These are phyloP conservation scores for Calonectria pauciramosa DNA, from an alignment of 2,329 filamentous ascomycete genomes.

Conservation along the genomic window DNA sequence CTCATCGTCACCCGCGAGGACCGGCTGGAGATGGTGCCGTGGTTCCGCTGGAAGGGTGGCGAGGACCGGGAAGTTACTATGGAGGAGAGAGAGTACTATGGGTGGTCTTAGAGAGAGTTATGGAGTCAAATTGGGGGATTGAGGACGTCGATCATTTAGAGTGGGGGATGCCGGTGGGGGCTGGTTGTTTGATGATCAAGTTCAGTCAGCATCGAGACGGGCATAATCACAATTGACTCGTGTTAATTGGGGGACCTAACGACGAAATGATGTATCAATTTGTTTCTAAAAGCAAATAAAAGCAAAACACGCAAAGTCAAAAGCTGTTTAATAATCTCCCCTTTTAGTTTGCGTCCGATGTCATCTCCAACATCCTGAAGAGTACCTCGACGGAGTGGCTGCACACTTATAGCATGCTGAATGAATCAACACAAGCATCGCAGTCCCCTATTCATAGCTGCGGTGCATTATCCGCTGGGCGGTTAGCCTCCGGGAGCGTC, in stretches of 20 bases:
- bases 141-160: background rate
- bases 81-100: constrained; percentile 40
- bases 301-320: background rate
- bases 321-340: background rate
- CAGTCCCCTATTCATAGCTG: too few species aligned
- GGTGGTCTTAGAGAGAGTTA: constrained; percentile 14
- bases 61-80: constrained; percentile 43
- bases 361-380: background rate
- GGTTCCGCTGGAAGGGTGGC: constrained; percentile 53
- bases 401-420: background rate
- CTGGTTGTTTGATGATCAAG: background rate
- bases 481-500: background rate
- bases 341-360: background rate
- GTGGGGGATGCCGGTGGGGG: background rate
- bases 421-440: background rate
- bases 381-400: too few species aligned
- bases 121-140: background rate
- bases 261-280: background rate
- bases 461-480: background rate
- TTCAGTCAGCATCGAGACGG: background rate
- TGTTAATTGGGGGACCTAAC: background rate
- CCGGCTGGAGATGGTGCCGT: constrained; percentile 50
- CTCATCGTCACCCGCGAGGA: constrained; percentile 45
- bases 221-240: background rate
- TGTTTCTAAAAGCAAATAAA: background rate